phyloP scores from a whole-genome alignment of 331 rosid genomes.

The Acacia concinna region DNA sequence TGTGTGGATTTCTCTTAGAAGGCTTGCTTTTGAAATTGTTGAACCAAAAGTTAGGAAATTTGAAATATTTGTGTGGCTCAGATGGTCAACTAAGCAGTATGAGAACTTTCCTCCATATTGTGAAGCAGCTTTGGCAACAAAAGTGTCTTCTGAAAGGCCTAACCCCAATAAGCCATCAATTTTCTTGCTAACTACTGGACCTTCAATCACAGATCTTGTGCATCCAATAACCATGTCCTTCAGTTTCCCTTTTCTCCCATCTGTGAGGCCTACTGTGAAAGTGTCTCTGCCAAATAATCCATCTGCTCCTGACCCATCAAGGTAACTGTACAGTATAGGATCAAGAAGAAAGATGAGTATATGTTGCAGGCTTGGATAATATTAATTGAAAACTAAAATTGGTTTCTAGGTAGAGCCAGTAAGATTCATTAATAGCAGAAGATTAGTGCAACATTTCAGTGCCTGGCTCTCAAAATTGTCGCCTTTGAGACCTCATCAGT shows the following conservation, averaged over 20 bases:
- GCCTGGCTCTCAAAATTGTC: too few relatives aligned
- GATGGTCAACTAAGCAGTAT: constrained; percentile 79
- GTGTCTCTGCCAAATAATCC: constrained; percentile 74
- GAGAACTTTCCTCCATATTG: constrained; percentile 59
- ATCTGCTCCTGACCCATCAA: constrained; percentile 50
- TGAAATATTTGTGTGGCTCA: constrained; percentile 48
- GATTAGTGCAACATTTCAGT: background rate
- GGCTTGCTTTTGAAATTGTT: background rate
- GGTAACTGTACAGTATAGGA: constrained; percentile 50
- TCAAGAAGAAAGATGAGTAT: background rate
- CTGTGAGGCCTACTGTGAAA: constrained; percentile 41
- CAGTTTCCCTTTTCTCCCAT: constrained; percentile 44
- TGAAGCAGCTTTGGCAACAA: constrained; percentile 41
- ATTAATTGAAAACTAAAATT: background rate
- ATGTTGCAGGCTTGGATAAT: constrained; percentile 4
- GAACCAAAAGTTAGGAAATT: constrained; percentile 57
- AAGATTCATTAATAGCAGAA: constrained; percentile 4
- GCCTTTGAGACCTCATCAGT: too few relatives aligned
- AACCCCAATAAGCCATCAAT: constrained; percentile 77
- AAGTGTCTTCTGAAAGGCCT: constrained; percentile 45
- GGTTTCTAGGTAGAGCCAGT: constrained; percentile 12
- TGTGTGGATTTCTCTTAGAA: background rate
- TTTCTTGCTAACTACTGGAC: constrained; percentile 24
- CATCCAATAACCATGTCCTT: constrained; percentile 59
- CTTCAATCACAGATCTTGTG: constrained; percentile 37